phyloP scores from a whole-genome alignment of 2,329 filamentous ascomycete species.

The Fusarium nematophilum region DNA sequence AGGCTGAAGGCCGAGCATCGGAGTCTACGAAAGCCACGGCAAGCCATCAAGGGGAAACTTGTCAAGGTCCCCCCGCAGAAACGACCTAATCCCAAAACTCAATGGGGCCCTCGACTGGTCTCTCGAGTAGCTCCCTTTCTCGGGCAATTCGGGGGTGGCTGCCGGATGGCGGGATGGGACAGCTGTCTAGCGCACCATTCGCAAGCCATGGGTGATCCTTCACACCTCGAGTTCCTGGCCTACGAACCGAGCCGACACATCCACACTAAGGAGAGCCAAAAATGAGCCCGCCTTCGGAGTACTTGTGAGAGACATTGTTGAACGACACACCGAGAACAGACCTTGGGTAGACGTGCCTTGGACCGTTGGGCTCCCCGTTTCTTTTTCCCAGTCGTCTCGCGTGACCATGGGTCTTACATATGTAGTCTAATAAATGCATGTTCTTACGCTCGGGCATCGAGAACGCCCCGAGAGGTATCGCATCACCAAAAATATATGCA shows the following conservation, averaged over 20 bases:
- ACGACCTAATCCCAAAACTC: constrained; percentile 10
- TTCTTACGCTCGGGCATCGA: background rate
- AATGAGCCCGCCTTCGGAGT: too few species aligned
- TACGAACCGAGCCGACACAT: constrained; percentile 6
- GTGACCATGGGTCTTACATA: background rate
- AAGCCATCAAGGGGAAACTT: background rate
- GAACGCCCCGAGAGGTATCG: background rate
- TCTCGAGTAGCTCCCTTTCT: background rate
- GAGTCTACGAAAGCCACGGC: background rate
- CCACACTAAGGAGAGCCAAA: too few species aligned
- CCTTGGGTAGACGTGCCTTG: too few species aligned
- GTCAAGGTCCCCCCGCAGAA: background rate
- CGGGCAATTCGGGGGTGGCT: constrained; percentile 18
- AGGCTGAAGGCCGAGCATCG: background rate
- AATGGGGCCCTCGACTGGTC: constrained; percentile 16
- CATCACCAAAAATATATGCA: background rate
- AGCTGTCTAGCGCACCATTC: constrained; percentile 38
- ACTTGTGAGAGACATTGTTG: too few species aligned
- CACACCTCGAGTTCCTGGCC: constrained; percentile 4
- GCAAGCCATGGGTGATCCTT: constrained; percentile 15
- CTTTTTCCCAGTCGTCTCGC: background rate
- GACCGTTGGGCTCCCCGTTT: background rate
- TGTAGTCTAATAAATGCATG: background rate
- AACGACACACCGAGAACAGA: too few species aligned
- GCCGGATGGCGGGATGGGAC: constrained; percentile 35